phyloP scores from a whole-genome alignment of 116 monocot species.

The Papilionanthe hybrid region DNA sequence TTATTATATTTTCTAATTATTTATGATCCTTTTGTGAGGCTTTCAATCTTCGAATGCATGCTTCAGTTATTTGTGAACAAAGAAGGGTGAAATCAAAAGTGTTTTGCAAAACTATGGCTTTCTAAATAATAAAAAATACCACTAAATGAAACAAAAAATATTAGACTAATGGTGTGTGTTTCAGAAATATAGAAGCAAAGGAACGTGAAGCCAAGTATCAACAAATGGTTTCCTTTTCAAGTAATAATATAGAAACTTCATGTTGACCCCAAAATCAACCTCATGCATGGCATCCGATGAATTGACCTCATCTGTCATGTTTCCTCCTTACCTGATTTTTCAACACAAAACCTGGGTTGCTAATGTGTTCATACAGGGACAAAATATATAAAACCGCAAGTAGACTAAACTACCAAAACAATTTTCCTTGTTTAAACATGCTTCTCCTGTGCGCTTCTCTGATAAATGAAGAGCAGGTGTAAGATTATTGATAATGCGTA shows the following conservation, averaged over 20 bases:
- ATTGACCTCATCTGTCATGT: not conserved
- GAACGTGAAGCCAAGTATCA: not conserved
- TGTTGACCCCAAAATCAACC: not conserved
- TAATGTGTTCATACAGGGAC: not conserved
- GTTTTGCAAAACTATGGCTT: no score
- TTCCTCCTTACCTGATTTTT: not conserved
- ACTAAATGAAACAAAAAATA: no score
- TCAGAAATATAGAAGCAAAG: not conserved
- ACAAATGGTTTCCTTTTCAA: not conserved
- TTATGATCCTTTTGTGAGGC: no score
- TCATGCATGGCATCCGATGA: not conserved
- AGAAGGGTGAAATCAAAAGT: no score
- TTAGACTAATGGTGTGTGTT: no score
- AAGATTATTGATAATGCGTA: slow-evolving; percentile 1
- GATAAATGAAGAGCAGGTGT: not conserved
- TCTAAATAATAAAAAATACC: no score
- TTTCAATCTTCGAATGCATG: no score
- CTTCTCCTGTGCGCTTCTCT: not conserved
- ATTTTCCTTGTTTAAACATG: not conserved
- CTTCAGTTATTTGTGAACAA: no score
- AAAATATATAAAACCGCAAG: not conserved
- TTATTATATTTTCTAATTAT: no score
- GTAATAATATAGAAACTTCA: not conserved
- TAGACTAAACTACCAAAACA: not conserved
- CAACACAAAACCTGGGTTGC: no score